phyloP scores from a whole-genome alignment of 2,329 filamentous ascomycete species.

The Cladosporium oxysporum region DNA sequence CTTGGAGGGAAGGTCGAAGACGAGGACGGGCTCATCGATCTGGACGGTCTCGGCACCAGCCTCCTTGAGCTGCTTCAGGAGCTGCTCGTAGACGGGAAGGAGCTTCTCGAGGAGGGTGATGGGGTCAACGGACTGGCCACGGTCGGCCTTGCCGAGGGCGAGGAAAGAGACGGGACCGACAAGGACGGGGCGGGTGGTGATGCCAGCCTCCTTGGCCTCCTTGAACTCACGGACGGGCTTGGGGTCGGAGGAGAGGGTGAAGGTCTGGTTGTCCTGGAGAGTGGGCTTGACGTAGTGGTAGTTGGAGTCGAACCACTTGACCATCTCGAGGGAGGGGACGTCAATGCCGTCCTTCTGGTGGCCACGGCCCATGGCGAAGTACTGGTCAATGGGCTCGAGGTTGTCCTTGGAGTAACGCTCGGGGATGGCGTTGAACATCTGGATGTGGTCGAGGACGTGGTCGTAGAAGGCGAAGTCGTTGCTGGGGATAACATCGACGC shows the following conservation, averaged over 20 bases:
- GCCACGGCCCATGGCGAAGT: constrained; percentile 99
- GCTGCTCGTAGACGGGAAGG: constrained; percentile 89
- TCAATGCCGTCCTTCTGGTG: constrained; percentile 94
- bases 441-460: constrained; percentile 96
- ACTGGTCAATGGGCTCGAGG: constrained; percentile 87
- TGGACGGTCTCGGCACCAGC: constrained; percentile 96
- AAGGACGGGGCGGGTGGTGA: constrained; percentile 88
- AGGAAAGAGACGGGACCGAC: constrained; percentile 98
- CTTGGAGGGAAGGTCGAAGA: constrained; percentile 88
- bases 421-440: constrained; percentile 91
- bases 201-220: constrained; percentile 96
- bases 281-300: constrained; percentile 99
- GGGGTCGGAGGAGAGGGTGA: constrained; percentile 82
- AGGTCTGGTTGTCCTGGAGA: constrained; percentile 93
- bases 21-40: constrained; percentile 96
- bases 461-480: constrained; percentile 99
- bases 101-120: constrained; percentile 94
- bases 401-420: constrained; percentile 91
- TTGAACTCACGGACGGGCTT: constrained; percentile 94
- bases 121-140: constrained; percentile 87
- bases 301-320: constrained; percentile 99
- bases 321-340: constrained; percentile 89
- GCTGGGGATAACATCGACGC: constrained; percentile 96
- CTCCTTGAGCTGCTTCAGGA: constrained; percentile 89
- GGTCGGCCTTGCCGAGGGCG: constrained; percentile 95